Evolutionary conservation across 2,329 filamentous ascomycete species (phyloP), one percentile per base, ranked within the genome.

Genomic region (Alternaria ventricosa): DNA sequence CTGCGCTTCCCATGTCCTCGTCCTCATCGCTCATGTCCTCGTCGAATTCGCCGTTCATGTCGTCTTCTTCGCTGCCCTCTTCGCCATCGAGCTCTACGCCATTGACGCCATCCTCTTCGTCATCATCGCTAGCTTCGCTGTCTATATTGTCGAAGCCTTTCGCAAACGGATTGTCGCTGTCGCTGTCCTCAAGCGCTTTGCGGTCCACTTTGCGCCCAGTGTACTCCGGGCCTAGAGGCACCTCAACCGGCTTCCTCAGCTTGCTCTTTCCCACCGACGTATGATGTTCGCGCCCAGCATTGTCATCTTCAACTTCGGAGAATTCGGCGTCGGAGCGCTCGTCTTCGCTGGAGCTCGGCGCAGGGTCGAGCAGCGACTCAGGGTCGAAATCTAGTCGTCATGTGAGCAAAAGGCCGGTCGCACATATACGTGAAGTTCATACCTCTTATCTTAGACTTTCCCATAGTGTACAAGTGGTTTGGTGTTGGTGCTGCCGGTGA

Each of bases 271-370:
- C 91, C 30, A 97, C 92, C 56, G 86, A 81, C 46, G 92, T 87
- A 77, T 98, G 98, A 78, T 98, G 95, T 73, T 97, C 95, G 30
- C 94, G 91, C 20, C 91, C 93, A 11, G 85, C 85, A 64, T 87
- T 81, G 11, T 78, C 83, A 70, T 85, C 79, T 56, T 75, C 44
- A 71, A 79, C 60, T 22, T 79, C 81, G 15, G 75, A 77, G 12
- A 66, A 13, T 6, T 80, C 85, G 47, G 85, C 87, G 55, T 83
- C 86, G 13, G 80, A 84, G 46, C 82, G 84, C 50, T 87, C 87
- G 61, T 87, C 87, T 59, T 87, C 86, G 60, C 85, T 86, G n/a
- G 85, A 85, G 65, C 81, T 80, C 15, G 85, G 85, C 18, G 82
- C 83, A 65, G 89, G 87, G 69, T 87, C 82, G 57, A 87, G 82